These are phyloP conservation scores for Bifiguratus adelaidae DNA, from an alignment of 192 early-diverging fungal species.

Conservation along the genomic window DNA sequence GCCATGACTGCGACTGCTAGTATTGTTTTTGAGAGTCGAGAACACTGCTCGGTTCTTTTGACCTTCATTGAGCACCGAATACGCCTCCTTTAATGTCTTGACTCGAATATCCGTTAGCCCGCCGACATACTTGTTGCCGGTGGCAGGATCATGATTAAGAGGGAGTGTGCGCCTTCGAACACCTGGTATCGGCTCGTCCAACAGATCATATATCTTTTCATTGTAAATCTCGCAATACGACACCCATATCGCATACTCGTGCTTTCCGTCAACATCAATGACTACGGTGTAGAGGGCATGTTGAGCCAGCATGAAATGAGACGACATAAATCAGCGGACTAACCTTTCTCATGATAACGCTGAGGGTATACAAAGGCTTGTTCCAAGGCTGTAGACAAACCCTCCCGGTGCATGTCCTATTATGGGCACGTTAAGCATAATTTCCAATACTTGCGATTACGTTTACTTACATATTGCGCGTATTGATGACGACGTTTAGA, in stretches of 20 bases:
- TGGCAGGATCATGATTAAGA: slow-evolving; percentile 24
- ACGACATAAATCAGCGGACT: neutral
- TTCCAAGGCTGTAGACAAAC: too few relatives aligned
- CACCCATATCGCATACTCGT: slow-evolving; percentile 76
- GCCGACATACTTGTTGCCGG: slow-evolving; percentile 44
- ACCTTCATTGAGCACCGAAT: slow-evolving; percentile 41
- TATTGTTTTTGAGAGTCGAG: slow-evolving; percentile 40
- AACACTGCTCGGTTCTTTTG: slow-evolving; percentile 46
- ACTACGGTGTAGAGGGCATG: neutral
- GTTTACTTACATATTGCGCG: too few relatives aligned
- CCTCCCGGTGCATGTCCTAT: too few relatives aligned
- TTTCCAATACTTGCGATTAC: too few relatives aligned
- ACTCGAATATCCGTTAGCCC: slow-evolving; percentile 49
- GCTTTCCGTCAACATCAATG: slow-evolving; percentile 26
- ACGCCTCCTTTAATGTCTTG: slow-evolving; percentile 36
- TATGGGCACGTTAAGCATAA: too few relatives aligned
- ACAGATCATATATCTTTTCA: slow-evolving; percentile 77
- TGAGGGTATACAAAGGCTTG: too few relatives aligned
- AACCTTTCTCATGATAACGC: neutral
- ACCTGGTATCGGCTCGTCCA: slow-evolving; percentile 27
- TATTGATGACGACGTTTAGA: too few relatives aligned
- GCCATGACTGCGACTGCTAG: slow-evolving; percentile 50
- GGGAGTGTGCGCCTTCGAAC: slow-evolving; percentile 12
- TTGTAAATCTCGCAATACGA: slow-evolving; percentile 89
- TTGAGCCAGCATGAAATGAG: neutral